Conservation (phyloP, 768 basidiomycete genomes). For the Termitomyces sp. region DNA sequence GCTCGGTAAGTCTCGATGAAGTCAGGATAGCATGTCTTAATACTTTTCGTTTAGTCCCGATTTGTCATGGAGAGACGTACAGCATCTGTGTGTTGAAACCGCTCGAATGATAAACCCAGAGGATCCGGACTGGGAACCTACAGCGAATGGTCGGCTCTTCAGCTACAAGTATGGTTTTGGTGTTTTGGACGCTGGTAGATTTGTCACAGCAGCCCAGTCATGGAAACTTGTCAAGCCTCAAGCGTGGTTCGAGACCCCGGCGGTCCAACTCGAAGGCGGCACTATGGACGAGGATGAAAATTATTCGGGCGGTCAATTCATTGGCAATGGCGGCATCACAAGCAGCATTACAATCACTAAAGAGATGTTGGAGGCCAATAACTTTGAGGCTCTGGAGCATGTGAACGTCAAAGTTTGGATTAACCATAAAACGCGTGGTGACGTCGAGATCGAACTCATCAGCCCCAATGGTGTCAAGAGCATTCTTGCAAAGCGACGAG, state of each 20-base stretch:
- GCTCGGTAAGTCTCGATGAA: conserved; percentile 56
- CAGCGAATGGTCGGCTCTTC: conserved; percentile 58
- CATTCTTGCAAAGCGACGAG: conserved; percentile 71
- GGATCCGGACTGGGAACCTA: conserved; percentile 93
- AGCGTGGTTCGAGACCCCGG: conserved; percentile 78
- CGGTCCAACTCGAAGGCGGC: conserved; percentile 63
- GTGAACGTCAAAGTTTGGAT: conserved; percentile 93
- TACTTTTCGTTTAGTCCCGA: conserved; percentile 61
- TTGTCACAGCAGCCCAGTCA: conserved; percentile 73
- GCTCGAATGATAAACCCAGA: conserved; percentile 78
- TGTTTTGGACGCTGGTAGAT: conserved; percentile 75
- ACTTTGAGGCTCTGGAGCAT: conserved; percentile 89
- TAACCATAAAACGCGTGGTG: conserved; percentile 79
- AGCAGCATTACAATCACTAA: conserved; percentile 65
- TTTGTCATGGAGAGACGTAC: conserved; percentile 94
- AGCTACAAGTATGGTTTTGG: conserved; percentile 97
- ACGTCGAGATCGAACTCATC: conserved; percentile 86
- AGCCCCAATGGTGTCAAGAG: conserved; percentile 88
- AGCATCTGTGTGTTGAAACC: conserved; percentile 80
- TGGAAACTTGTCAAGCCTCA: conserved; percentile 95
- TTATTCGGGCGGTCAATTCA: conserved; percentile 63
- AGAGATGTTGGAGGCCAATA: conserved; percentile 63
- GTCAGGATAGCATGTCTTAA: not conserved
- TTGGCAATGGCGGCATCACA: conserved; percentile 59
- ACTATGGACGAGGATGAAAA: conserved; percentile 49